Evolutionary conservation across 352 stramenopile species (phyloP), one percentile per base, ranked within the genome.

Genomic region (Pythium rishiriense): DNA sequence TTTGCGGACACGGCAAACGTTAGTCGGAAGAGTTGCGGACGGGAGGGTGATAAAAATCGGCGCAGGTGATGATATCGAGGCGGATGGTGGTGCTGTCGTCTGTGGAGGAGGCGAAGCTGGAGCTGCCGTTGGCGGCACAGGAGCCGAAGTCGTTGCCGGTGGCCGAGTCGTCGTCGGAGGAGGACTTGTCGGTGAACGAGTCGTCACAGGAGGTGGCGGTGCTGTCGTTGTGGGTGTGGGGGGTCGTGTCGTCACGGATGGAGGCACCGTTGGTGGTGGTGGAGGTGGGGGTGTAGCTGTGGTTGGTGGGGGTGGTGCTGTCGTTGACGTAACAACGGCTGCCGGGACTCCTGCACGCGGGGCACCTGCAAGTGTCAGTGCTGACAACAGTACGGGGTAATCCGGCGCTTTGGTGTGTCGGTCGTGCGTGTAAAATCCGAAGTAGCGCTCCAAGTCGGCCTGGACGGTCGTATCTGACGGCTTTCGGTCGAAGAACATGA

Each of bases 401-500:
- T 69, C 65, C 4, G 62, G 22, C 0, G 58, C 58, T 60, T 92
- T 92, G 21, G n/a, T 31, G 5, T 59, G 21, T 39, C 72, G 71
- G 24, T 75, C 25, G 39, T 60, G 78, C 9, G 75, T 91, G 70
- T 75, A 91, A 46, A 91, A 92, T 10, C 83, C 83, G 64, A 95
- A 93, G 58, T 88, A 85, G 45, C 48, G 81, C 56, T 94, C 84
- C 3, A 91, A 69, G 4, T 87, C 76, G 2, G 73, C 22, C 22
- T 11, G 37, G 69, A 88, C 75, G 15, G 78, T 81, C 15, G 42
- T 74, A 69, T 91, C 84, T 46, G 79, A 68, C 0, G 72, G 70
- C 21, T 68, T 51, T 22, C 79, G 81, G 43, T 93, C 83, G 46
- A 91, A 95, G 52, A 88, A 85, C 72, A 84, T 88, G 70, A 92